These are phyloP conservation scores for Chlamydomonas sphaeroides DNA, from an alignment of 139 green algal genomes.

Conservation along the genomic window DNA sequence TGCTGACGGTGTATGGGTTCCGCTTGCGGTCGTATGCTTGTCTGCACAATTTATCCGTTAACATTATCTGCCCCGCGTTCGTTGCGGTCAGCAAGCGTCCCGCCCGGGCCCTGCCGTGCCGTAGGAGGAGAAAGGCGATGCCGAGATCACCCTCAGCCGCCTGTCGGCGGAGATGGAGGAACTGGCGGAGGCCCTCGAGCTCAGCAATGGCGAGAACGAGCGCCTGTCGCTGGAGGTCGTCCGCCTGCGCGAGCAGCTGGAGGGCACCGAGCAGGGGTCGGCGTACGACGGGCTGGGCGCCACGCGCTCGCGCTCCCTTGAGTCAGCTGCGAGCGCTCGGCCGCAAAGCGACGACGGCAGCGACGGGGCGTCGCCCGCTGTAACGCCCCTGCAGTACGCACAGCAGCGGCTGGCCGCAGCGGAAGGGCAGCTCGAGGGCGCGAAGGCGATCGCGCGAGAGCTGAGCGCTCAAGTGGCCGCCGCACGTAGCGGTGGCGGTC, in stretches of 20 bases:
- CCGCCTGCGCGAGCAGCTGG: background rate
- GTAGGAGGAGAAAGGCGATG: slow-evolving; percentile 17
- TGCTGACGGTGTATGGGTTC: too few species aligned
- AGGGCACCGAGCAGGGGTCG: background rate
- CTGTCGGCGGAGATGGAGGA: slow-evolving; percentile 33
- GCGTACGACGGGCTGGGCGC: background rate
- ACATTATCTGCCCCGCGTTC: too few species aligned
- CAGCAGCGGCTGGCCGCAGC: too few species aligned
- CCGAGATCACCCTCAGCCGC: background rate
- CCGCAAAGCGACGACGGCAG: too few species aligned
- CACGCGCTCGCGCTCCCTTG: background rate
- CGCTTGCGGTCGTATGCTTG: too few species aligned
- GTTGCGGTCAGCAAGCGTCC: too few species aligned
- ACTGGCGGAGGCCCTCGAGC: slow-evolving; percentile 21
- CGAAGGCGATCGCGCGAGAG: background rate
- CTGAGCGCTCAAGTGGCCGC: background rate
- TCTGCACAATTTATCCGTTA: too few species aligned
- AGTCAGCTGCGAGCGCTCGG: background rate
- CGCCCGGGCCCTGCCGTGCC: background rate
- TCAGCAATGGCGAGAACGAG: slow-evolving; percentile 24
- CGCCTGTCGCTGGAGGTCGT: slow-evolving; percentile 20
- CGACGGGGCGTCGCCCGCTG: too few species aligned
- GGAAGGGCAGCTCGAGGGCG: background rate
- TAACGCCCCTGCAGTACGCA: too few species aligned
- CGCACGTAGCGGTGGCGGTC: background rate